Base-by-base conservation (phyloP, 2,329 filamentous ascomycete species). In the Ophiocordyceps camponoti-rufipedis region DNA sequence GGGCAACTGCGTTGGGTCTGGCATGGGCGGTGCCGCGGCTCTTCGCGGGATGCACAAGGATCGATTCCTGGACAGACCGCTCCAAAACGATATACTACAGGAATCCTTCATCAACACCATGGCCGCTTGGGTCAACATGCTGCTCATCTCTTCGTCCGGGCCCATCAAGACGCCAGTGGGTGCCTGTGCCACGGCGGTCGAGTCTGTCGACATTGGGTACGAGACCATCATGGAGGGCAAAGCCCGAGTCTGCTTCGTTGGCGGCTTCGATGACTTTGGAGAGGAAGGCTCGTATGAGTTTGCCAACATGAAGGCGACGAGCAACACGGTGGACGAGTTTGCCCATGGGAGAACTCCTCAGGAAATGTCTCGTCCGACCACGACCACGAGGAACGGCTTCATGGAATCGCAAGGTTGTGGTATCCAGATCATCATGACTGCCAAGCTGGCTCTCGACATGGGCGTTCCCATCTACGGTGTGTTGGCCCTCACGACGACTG, bases 61-160 rank as follows among this genome's bases (percentile, higher is more conserved):
- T 63, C 84, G 91, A 48, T 96, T 82, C 78, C 74, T 96, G 50
- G 91, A 98, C 69, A 91, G 88, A 70, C 91, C 89, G 46, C 77
- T 98, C 44, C 93, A 98, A 67, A 98, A 96, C 68, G 91, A 98
- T 60, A 95, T 98, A 60, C 75, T 98, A 13, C 93, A 98, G 61
- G 91, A 98, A 67, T 96, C 91, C 12, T 98, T 98, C 73, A 96
- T 98, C 75, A 98, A 98, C 74, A 98, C 91, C 46, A 98, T 98
- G 89, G 82, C 85, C 55, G 91, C 91, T 14, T 98, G 91, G 91
- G 88, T 98, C 47, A 98, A 98, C 72, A 98, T 98, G 91, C 71
- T 98, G 66, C 72, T 98, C 51, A 71, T 98, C 51, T 98, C 91
- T 5, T 96, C 91, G 5, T 96, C 91, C 45, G 91, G 91, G 54